Evolutionary conservation across 2,329 filamentous ascomycete genomes (phyloP), one percentile per base, ranked within the genome.

Genomic region (Tolypocladium sp.): DNA sequence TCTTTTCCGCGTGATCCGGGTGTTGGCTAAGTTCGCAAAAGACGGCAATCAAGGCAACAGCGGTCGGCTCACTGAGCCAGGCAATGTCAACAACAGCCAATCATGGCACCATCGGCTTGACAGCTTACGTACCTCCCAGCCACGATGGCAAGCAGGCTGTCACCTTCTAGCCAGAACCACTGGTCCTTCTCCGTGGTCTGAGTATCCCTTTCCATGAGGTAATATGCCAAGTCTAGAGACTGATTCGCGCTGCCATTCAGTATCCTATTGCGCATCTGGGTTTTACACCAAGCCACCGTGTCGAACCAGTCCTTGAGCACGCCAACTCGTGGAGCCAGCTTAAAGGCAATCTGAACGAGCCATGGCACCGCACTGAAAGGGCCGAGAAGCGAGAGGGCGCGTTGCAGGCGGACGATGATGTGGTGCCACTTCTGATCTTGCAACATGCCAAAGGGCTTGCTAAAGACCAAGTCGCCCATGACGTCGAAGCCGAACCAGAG

Each of bases 381-480:
- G 0, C 70, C 71, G 4, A 72, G 61, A 1, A 74, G 58, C 1
- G 65, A 64, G 8, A 69, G 56, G 0, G 69, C 67, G 4, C 63
- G 59, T 30, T 68, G 68, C 17, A 70, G 41, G 15, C 60, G 62
- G 22, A 64, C 37, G n/a, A 73, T 62, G 7, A 67, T 65, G 35
- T 64, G 58, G 35, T 71, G 69, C 68, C 66, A 70, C 22, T 65
- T 44, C 35, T 66, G 57, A 25, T 66, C 56, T 1, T 59, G 55
- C 30, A 74, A 62, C 70, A 74, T 73, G 30, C 67, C 63, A 58
- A 76, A 76, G 0, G 70, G 68, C 59, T 70, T 69, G 27, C 70
- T 68, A 56, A 76, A 71, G 4, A 69, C 64, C 17, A 76, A 63
- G 35, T 74, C 70, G 3, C 72, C 71, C 67, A 76, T 75, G 42